phyloP scores from a whole-genome alignment of 768 basidiomycete genomes.

The Termitomyces sp. region DNA sequence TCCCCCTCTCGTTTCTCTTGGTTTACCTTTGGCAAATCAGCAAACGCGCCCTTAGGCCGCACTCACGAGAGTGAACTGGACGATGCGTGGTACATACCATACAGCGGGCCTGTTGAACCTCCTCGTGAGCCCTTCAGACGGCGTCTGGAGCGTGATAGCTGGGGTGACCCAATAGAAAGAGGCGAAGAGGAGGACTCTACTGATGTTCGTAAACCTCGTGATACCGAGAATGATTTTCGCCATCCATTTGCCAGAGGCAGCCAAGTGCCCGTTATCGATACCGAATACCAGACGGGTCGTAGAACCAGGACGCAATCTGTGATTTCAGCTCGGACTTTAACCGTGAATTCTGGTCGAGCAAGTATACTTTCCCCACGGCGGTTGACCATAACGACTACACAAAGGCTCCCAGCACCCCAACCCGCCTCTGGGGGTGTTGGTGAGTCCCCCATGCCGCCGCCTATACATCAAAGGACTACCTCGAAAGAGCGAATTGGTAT shows the following conservation, averaged over 20 bases:
- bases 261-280: not conserved
- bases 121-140: constrained; percentile 23
- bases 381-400: constrained; percentile 28
- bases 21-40: constrained; percentile 11
- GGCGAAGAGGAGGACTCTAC: constrained; percentile 24
- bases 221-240: not conserved
- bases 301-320: constrained; percentile 34
- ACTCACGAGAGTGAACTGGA: constrained; percentile 8
- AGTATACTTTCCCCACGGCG: constrained; percentile 25
- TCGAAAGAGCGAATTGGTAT: constrained; percentile 31
- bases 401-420: constrained; percentile 31
- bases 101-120: constrained; percentile 58
- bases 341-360: constrained; percentile 30
- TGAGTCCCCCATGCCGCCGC: constrained; percentile 47
- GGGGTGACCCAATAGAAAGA: constrained; percentile 30
- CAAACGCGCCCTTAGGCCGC: constrained; percentile 5
- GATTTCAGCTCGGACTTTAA: constrained; percentile 33
- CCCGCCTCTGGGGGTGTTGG: constrained; percentile 53
- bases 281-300: constrained; percentile 17
- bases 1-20: constrained; percentile 14
- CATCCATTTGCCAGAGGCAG: not conserved
- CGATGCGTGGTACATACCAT: constrained; percentile 59
- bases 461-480: constrained; percentile 19
- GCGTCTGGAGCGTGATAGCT: constrained; percentile 32
- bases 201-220: constrained; percentile 24